Percentiles rank a stretch among this genome's conserved stretches.
Evolutionary conservation across 768 basidiomycete species (phyloP).

Genomic region (Russula emetica): DNA sequence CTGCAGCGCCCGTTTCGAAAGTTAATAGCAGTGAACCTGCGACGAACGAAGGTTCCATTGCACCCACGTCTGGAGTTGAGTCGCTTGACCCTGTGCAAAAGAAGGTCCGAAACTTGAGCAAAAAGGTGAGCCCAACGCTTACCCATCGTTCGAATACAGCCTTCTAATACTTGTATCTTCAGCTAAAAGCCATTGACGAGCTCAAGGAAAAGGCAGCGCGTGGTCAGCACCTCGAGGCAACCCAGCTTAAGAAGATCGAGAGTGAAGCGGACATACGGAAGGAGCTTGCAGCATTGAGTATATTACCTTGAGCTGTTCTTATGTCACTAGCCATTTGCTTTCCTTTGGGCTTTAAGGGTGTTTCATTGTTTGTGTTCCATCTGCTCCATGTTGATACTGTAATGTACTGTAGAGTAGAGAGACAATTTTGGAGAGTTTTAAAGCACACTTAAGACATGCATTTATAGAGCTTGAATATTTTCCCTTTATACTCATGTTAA

Average conservation of each 20-base stretch:
- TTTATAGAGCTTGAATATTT: no score
- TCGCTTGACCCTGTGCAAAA: conserved; percentile 79
- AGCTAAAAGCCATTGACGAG: conserved; percentile 99
- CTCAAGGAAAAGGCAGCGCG: conserved; percentile 87
- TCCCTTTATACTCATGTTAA: no score
- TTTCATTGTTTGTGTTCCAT: background rate
- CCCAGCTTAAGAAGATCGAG: conserved; percentile 96
- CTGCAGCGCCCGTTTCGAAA: conserved; percentile 39
- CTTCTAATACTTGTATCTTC: conserved; percentile 23
- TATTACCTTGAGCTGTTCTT: background rate
- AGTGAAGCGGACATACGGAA: conserved; percentile 78
- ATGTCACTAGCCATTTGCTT: background rate
- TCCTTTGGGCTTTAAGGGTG: background rate
- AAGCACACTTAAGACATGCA: background rate
- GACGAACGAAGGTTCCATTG: conserved; percentile 37
- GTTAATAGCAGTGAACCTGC: conserved; percentile 28
- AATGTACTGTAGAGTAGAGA: background rate
- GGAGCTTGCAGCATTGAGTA: conserved; percentile 53
- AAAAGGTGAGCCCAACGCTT: conserved; percentile 63
- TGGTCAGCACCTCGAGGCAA: conserved; percentile 90
- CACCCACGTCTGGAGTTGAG: conserved; percentile 53
- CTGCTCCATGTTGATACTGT: background rate
- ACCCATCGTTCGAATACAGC: background rate
- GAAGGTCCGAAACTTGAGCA: conserved; percentile 91
- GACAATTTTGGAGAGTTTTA: background rate